phyloP scores from a whole-genome alignment of 2,329 filamentous ascomycete species.

The Cryphonectria naterciae region DNA sequence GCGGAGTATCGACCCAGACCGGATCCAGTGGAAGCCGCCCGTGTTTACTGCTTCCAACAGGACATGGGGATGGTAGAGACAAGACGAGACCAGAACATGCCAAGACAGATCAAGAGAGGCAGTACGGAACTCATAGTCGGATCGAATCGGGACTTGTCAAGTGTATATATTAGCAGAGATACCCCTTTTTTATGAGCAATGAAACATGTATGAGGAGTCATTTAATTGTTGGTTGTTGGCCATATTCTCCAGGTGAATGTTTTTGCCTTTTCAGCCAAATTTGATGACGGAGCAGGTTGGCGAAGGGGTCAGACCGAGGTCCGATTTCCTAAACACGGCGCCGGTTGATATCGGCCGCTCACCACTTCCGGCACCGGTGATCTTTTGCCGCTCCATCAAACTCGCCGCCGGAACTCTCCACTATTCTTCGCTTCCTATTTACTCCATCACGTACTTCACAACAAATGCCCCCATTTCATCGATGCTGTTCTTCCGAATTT shows the following conservation, averaged over 20 bases:
- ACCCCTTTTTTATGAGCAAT: slow-evolving; percentile 28
- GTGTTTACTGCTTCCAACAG: slow-evolving; percentile 87
- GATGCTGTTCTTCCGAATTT: background rate
- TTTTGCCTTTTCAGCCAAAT: too few relatives aligned
- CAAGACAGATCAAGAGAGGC: background rate
- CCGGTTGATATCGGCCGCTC: background rate
- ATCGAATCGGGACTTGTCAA: background rate
- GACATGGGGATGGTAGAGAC: slow-evolving; percentile 87
- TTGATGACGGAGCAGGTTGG: background rate
- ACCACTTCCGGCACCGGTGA: slow-evolving; percentile 3
- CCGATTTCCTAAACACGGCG: background rate
- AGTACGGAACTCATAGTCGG: background rate
- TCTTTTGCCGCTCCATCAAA: background rate
- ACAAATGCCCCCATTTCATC: background rate
- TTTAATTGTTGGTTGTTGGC: background rate
- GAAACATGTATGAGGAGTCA: background rate
- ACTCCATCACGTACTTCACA: background rate
- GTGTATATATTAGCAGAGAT: slow-evolving; percentile 15
- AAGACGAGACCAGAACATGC: too few relatives aligned
- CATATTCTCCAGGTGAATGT: background rate
- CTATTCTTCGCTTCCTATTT: background rate
- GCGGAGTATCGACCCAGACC: slow-evolving; percentile 73
- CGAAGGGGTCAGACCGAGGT: background rate
- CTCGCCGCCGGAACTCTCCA: background rate
- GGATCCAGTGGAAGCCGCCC: slow-evolving; percentile 93